These are phyloP conservation scores for Leccinum boreale DNA, from an alignment of 768 basidiomycete genomes.

Conservation along the genomic window DNA sequence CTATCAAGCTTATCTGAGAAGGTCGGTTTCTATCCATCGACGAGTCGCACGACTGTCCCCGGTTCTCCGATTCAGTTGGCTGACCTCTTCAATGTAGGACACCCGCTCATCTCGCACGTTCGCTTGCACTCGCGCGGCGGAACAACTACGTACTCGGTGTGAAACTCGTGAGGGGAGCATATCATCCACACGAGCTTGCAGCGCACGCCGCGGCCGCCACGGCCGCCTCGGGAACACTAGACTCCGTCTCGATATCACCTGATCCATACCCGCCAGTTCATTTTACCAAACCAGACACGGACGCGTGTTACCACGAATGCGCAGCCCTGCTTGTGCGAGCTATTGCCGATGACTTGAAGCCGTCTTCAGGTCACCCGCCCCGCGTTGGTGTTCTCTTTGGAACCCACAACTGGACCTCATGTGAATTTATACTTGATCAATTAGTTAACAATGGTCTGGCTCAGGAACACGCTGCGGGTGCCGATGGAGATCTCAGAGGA, in stretches of 20 bases:
- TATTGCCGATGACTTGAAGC: slow-evolving; percentile 49
- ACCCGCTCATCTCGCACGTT: slow-evolving; percentile 61
- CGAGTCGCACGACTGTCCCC: no score
- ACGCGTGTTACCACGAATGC: slow-evolving; percentile 67
- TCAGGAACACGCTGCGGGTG: slow-evolving; percentile 17
- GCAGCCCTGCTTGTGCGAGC: slow-evolving; percentile 51
- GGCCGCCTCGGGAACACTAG: slow-evolving; percentile 18
- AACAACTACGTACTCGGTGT: slow-evolving; percentile 77
- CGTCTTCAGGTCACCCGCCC: slow-evolving; percentile 10
- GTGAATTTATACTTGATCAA: slow-evolving; percentile 55
- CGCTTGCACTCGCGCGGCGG: slow-evolving; percentile 60
- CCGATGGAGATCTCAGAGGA: slow-evolving; percentile 18
- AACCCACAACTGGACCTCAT: slow-evolving; percentile 81
- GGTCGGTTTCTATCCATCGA: slow-evolving; percentile 38
- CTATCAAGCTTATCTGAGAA: slow-evolving; percentile 83
- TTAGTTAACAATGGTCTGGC: slow-evolving; percentile 54
- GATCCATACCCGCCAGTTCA: slow-evolving; percentile 67
- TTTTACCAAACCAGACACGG: slow-evolving; percentile 65
- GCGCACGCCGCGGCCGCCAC: slow-evolving; percentile 31
- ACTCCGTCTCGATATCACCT: slow-evolving; percentile 48
- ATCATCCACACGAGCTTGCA: slow-evolving; percentile 72
- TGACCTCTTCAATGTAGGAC: slow-evolving; percentile 41
- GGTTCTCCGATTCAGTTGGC: not conserved
- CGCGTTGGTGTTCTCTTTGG: slow-evolving; percentile 73
- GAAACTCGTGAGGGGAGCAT: slow-evolving; percentile 92